phyloP scores from a whole-genome alignment of 2,329 filamentous ascomycete species.

The Diaporthe humulicola region DNA sequence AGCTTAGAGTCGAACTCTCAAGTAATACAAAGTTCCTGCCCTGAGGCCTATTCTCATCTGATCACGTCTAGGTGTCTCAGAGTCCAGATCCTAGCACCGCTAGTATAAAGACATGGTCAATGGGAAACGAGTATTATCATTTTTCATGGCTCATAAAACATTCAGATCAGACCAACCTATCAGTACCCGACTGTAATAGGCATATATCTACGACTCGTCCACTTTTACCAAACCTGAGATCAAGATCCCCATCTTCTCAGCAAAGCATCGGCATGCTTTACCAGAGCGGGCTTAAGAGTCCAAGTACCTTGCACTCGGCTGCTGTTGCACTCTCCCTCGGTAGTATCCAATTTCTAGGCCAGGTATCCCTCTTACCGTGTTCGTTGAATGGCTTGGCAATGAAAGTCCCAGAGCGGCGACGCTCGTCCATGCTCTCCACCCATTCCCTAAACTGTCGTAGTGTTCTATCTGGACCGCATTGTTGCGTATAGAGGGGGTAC shows the following conservation, averaged over 20 bases:
- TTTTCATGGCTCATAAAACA: neutral
- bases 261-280: no score
- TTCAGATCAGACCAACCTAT: neutral
- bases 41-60: neutral
- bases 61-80: neutral
- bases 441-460: no score
- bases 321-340: no score
- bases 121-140: neutral
- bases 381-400: no score
- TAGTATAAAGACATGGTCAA: neutral
- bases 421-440: no score
- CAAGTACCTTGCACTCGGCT: no score
- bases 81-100: neutral
- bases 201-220: neutral
- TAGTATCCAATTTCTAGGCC: no score
- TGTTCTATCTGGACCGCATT: neutral
- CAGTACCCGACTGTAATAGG: neutral
- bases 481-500: neutral
- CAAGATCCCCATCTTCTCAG: no score
- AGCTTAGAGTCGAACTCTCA: neutral
- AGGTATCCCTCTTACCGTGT: no score
- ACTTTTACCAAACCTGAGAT: slow-evolving; percentile 11
- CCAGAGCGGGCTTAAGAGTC: no score
- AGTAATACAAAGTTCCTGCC: neutral
- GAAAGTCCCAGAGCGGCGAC: no score